These are phyloP conservation scores for Hanseniaspora occidentalis DNA, from an alignment of 805 yeast genomes.

Conservation along the genomic window DNA sequence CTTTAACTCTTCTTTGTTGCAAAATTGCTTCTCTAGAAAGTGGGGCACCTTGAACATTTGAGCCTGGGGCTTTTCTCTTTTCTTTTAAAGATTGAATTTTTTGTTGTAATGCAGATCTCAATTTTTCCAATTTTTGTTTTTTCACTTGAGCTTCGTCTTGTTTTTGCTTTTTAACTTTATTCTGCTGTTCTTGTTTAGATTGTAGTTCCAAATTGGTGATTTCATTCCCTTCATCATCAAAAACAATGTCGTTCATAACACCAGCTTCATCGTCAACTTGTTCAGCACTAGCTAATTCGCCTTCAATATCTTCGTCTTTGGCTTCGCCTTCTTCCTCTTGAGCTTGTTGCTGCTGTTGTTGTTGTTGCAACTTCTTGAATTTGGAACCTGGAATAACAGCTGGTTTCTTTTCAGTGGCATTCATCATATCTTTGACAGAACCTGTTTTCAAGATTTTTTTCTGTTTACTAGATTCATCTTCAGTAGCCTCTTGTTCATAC, in stretches of 20 bases:
- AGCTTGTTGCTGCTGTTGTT: slow-evolving; percentile 11
- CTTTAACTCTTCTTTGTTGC: slow-evolving; percentile 44
- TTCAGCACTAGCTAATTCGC: slow-evolving; percentile 10
- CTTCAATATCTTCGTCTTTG: slow-evolving; percentile 3
- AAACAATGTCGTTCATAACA: slow-evolving; percentile 32
- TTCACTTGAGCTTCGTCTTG: slow-evolving; percentile 11
- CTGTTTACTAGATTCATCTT: slow-evolving; percentile 6
- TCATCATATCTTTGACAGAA: slow-evolving; percentile 13
- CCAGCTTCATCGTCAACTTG: slow-evolving; percentile 21
- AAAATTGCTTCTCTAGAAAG: slow-evolving; percentile 72
- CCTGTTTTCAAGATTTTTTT: slow-evolving; percentile 6
- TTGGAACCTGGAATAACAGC: slow-evolving; percentile 7
- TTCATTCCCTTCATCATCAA: slow-evolving; percentile 65
- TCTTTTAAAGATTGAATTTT: slow-evolving; percentile 61
- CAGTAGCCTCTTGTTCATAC: slow-evolving; percentile 15
- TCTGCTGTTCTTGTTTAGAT: slow-evolving; percentile 4
- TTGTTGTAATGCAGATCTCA: slow-evolving; percentile 67
- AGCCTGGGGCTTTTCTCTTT: slow-evolving; percentile 86
- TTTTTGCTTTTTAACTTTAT: slow-evolving; percentile 15
- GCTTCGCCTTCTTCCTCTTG: slow-evolving; percentile 16
- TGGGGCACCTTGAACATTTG: slow-evolving; percentile 69
- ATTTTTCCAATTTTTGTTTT: slow-evolving; percentile 20
- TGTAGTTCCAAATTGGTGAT: slow-evolving; percentile 14
- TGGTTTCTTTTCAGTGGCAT: slow-evolving; percentile 8
- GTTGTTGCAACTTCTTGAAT: slow-evolving; percentile 8